Percentiles rank a stretch among this genome's conserved stretches.
Conservation (phyloP, 257 asterid genomes). For the Solanum rostratum region DNA sequence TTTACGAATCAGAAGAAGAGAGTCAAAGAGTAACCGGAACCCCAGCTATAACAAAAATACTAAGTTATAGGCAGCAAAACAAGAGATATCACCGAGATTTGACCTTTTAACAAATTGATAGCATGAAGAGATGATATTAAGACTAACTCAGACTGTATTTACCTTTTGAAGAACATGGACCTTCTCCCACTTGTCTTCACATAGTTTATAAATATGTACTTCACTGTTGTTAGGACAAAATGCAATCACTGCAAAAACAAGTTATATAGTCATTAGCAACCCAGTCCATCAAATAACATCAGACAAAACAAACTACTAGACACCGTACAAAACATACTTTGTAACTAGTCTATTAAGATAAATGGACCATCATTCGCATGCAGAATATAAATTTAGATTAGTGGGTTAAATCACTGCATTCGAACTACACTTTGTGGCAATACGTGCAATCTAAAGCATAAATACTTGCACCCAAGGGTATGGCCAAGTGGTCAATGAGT, state of each 20-base stretch:
- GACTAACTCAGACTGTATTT: neutral
- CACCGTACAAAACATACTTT: neutral
- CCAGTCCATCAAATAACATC: neutral
- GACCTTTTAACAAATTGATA: neutral
- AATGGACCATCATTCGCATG: neutral
- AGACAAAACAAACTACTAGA: neutral
- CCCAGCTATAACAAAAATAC: neutral
- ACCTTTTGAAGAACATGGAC: conserved; percentile 94
- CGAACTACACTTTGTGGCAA: neutral
- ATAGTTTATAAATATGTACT: conserved; percentile 66
- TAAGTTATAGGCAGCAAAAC: neutral
- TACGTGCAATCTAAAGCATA: neutral
- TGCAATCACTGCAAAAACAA: conserved; percentile 60
- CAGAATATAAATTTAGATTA: neutral
- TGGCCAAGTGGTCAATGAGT: neutral
- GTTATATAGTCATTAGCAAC: conserved; percentile 1
- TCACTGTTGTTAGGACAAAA: conserved; percentile 84
- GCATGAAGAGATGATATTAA: neutral
- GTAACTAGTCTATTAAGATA: neutral
- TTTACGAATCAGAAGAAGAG: neutral
- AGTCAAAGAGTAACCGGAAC: neutral
- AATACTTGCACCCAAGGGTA: neutral
- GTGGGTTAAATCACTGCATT: neutral
- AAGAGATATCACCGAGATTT: neutral
- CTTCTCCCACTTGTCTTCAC: conserved; percentile 94